These are phyloP conservation scores for Alternaria sp. DNA, from an alignment of 2,329 filamentous ascomycete genomes.

Conservation along the genomic window DNA sequence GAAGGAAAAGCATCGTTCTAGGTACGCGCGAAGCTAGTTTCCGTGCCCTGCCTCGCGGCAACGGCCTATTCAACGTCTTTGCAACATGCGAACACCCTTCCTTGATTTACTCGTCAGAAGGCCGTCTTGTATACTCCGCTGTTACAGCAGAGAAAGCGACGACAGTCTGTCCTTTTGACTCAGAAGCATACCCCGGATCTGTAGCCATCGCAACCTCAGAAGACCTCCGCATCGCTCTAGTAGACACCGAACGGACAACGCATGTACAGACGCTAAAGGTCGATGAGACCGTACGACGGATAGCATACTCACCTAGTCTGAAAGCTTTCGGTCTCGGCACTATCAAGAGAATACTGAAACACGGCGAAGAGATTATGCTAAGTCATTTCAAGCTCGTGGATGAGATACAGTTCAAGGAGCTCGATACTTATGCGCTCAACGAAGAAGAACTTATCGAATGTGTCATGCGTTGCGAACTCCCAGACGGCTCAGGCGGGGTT, in stretches of 20 bases:
- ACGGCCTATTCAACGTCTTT: conserved; percentile 78
- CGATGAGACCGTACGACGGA: conserved; percentile 80
- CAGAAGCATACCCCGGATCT: conserved; percentile 78
- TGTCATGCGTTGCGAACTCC: conserved; percentile 77
- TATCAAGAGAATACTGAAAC: conserved; percentile 73
- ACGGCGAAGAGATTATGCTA: conserved; percentile 75
- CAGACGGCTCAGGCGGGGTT: conserved; percentile 61
- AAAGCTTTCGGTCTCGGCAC: conserved; percentile 88
- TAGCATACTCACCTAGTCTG: conserved; percentile 81
- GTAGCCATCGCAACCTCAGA: conserved; percentile 80
- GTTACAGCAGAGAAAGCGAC: conserved; percentile 88
- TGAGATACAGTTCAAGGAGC: conserved; percentile 81
- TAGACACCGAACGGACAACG: conserved; percentile 85
- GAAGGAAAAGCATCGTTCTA: conserved; percentile 80
- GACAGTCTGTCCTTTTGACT: conserved; percentile 81
- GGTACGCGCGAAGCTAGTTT: conserved; percentile 86
- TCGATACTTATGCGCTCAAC: conserved; percentile 73
- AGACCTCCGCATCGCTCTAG: conserved; percentile 77
- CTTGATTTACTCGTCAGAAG: conserved; percentile 88
- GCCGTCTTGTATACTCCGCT: conserved; percentile 88
- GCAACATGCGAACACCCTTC: conserved; percentile 94
- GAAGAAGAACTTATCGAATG: conserved; percentile 81
- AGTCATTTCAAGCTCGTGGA: conserved; percentile 90
- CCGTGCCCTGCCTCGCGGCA: conserved; percentile 73
- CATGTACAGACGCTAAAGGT: conserved; percentile 83